Base-by-base conservation (phyloP, 108 stramenopile species). In the Cylindrotheca fusiformis region DNA sequence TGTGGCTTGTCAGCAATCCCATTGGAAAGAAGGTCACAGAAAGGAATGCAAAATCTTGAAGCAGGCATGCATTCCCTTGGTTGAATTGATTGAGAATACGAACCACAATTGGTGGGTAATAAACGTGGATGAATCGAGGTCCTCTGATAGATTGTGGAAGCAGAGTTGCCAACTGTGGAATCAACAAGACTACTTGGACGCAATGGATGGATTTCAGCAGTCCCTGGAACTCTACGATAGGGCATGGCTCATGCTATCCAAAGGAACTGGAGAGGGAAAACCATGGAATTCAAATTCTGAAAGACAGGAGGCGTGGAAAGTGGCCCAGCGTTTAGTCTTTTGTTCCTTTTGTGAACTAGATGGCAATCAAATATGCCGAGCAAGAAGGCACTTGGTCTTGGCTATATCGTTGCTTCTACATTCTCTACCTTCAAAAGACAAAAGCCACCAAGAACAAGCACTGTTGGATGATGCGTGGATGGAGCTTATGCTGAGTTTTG, bases 301-400 rank as follows among this genome's bases (percentile, higher is more conserved):
- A n/a, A n/a, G n/a, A n/a, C n/a, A n/a, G n/a, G n/a, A n/a, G n/a
- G n/a, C n/a, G n/a, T n/a, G 6, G 36, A 6, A 41, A 41, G 10
- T 78, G 63, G 68, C 77, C 61, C 41, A 63, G 49, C 36, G 74
- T 47, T 50, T 83, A 22, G 50, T 82, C 36, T 88, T 82, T 56
- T 80, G 67, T 62, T 71, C 70, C 32, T 88, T 78, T 65, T 88
- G 80, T 55, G 84, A 82, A 57, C 28, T 77, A 41, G 83, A 84
- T 66, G 79, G 69, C 24, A 52, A 77, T 58, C 65, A 71, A 36
- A 47, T 80, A 0, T 41, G 60, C 14, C 50, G 47, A 44, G 69
- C 65, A 14, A 72, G 79, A 48, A 52, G 61, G 31, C 59, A 69
- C 52, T 62, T 84, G 69, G 61, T 67, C 20, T 73, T 74, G 52